A percentile compares a stretch with the other conserved stretches of the same genome.
phyloP scores from a whole-genome alignment of 2,329 filamentous ascomycete species.

The Fusarium acutatum region DNA sequence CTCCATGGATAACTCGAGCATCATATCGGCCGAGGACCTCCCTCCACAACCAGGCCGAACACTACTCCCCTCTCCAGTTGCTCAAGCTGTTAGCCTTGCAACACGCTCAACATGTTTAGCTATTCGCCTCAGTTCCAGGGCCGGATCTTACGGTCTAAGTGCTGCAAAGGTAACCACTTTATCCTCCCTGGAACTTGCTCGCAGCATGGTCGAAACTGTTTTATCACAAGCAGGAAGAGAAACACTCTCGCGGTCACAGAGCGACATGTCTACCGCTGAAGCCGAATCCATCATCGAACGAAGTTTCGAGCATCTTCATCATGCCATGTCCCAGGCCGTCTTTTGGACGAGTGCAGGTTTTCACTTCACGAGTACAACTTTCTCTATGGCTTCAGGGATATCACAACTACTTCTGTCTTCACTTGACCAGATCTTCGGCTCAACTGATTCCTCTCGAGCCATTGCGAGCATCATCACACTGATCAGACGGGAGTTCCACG shows the following conservation, averaged over 20 bases:
- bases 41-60: slow-evolving; percentile 50
- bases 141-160: slow-evolving; percentile 61
- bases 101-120: slow-evolving; percentile 68
- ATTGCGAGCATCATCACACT: slow-evolving; percentile 73
- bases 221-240: slow-evolving; percentile 62
- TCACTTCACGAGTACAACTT: slow-evolving; percentile 63
- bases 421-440: slow-evolving; percentile 71
- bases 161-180: slow-evolving; percentile 65
- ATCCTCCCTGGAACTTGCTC: slow-evolving; percentile 65
- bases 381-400: slow-evolving; percentile 63
- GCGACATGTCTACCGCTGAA: slow-evolving; percentile 59
- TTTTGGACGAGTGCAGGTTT: slow-evolving; percentile 71
- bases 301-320: slow-evolving; percentile 65
- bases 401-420: slow-evolving; percentile 67
- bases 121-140: slow-evolving; percentile 61
- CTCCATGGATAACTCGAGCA: slow-evolving; percentile 34
- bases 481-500: slow-evolving; percentile 70
- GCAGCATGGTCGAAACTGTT: slow-evolving; percentile 63
- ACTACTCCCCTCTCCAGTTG: slow-evolving; percentile 65
- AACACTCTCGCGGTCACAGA: slow-evolving; percentile 54
- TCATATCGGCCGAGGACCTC: slow-evolving; percentile 21
- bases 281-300: slow-evolving; percentile 65
- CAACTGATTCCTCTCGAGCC: slow-evolving; percentile 73
- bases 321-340: slow-evolving; percentile 65
- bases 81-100: slow-evolving; percentile 67